Conservation (phyloP, 257 asterid genomes). For the Plectranthus barbatus region DNA sequence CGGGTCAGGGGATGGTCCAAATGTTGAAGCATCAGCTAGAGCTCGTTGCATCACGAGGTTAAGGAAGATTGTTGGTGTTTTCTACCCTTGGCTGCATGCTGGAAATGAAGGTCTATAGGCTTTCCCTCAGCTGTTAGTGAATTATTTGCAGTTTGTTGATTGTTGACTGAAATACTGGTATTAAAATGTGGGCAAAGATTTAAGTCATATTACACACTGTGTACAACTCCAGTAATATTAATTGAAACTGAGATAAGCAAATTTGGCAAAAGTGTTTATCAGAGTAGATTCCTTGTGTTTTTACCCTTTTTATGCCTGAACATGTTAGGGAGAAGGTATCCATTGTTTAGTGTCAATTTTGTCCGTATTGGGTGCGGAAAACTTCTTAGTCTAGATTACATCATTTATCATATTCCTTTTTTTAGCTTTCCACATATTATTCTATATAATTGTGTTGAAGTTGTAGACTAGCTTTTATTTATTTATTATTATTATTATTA, state of each 20-base stretch:
- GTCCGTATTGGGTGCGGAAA: neutral
- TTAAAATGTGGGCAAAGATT: neutral
- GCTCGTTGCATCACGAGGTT: constrained; percentile 47
- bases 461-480: neutral
- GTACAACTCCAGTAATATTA: too few relatives aligned
- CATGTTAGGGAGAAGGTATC: neutral
- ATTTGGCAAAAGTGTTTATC: neutral
- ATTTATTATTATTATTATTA: too few relatives aligned
- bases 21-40: constrained; percentile 43
- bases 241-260: too few relatives aligned
- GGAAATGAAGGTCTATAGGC: constrained; percentile 74
- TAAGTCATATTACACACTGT: too few relatives aligned
- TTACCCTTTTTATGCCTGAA: neutral
- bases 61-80: constrained; percentile 55
- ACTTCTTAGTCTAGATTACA: neutral
- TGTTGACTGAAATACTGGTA: neutral
- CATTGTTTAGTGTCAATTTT: neutral
- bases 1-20: constrained; percentile 35
- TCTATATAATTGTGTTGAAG: neutral
- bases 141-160: neutral
- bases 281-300: neutral
- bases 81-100: constrained; percentile 97
- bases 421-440: neutral
- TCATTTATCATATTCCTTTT: neutral
- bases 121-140: neutral